Base-by-base conservation (phyloP, 257 asterid genomes). In the Lithospermum erythrorhizon region DNA sequence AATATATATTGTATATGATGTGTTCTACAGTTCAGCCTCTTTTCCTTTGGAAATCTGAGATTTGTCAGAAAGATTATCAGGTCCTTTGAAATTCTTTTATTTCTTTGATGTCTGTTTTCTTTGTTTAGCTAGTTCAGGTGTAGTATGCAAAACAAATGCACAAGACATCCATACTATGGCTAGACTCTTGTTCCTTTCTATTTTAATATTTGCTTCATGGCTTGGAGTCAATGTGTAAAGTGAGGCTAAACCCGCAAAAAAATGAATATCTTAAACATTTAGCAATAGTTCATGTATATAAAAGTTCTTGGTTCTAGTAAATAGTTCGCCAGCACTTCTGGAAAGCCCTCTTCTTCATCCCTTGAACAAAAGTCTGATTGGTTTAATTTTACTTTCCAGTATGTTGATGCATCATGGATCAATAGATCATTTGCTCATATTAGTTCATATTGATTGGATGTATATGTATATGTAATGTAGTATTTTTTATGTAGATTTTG, bases 261-360 rank as follows among this genome's bases (percentile, higher is more conserved):
- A 51, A 3, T 3, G 5, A 1, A 18, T 51, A 51, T 9, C 1
- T 21, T 3, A 37, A 11, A 16, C 66, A 61, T 49, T 61, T 41
- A n/a, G 22, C 56, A 32, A 29, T 61, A 72, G 69, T 71, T 67
- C 64, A 58, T 68, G 66, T 76, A 65, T 62, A 68, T 52, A 68
- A 61, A 76, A 61, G 11, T 61, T 25, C 41, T 27, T 13, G 20
- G 32, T 49, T 51, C n/a, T 48, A n/a, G n/a, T 32, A 59, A 14
- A 52, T 57, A 59, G 45, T 49, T 30, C 68, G 47, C 25, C 30
- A 35, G 32, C 32, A 52, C 66, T 30, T 35, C 37, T 55, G 60
- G 58, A n/a, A 45, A 25, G 17, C 16, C 14, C 32, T 24, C 25
- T 24, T 55, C 23, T 29, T 35, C 53, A 35, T 37, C 20, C 21